A percentile compares a stretch with the other conserved stretches of the same genome.
phyloP scores from a whole-genome alignment of 2,329 filamentous ascomycete genomes.

The Hypoxylon sp. region DNA sequence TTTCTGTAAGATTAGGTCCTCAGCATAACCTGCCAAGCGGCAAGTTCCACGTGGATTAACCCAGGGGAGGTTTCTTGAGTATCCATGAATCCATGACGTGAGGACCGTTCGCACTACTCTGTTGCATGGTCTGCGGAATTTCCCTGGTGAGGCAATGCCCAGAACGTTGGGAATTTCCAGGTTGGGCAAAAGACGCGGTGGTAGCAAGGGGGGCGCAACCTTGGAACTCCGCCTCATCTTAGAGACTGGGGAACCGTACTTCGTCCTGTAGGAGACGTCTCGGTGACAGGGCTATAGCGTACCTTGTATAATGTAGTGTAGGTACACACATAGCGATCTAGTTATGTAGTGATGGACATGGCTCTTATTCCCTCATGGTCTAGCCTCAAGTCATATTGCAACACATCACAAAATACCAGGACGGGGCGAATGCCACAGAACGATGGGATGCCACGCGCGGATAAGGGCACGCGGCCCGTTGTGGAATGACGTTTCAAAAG shows the following conservation, averaged over 20 bases:
- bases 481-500: slow-evolving; percentile 26
- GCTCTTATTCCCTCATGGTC: neutral
- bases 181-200: neutral
- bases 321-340: neutral
- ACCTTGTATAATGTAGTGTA: neutral
- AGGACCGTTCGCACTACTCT: neutral
- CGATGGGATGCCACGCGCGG: slow-evolving; percentile 1
- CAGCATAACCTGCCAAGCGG: neutral
- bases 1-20: neutral
- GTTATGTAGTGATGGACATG: neutral
- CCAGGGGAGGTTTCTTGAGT: neutral
- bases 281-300: neutral
- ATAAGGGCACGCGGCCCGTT: neutral
- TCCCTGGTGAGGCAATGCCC: neutral
- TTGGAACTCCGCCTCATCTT: neutral
- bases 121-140: neutral
- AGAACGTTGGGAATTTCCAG: neutral
- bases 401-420: neutral
- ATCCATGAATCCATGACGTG: neutral
- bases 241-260: neutral
- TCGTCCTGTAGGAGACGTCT: neutral
- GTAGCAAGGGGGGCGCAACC: neutral
- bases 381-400: neutral
- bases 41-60: neutral
- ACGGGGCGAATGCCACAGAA: neutral